Conservation (phyloP, 495 filamentous ascomycete genomes). For the Talaromyces stipitatus region DNA sequence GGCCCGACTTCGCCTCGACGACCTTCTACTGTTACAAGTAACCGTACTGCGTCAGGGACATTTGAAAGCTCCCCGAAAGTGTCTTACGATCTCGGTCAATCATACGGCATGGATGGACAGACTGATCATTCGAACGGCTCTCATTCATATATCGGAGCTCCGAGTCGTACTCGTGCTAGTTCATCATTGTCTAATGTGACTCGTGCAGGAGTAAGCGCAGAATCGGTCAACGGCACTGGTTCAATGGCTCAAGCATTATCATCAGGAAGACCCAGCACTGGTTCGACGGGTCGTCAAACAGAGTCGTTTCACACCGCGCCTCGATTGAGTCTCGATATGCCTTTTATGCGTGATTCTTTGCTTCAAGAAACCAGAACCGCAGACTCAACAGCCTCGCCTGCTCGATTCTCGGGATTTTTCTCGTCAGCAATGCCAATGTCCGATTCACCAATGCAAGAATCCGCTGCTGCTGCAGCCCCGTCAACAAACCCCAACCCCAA, state of each 20-base stretch:
- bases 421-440: conserved; percentile 80
- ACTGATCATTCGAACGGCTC: conserved; percentile 12
- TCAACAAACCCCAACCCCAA: conserved; percentile 22
- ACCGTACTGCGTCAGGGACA: conserved; percentile 53
- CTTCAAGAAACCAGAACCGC: conserved; percentile 9
- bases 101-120: conserved; percentile 25
- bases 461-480: conserved; percentile 16
- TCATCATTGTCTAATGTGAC: conserved; percentile 3
- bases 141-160: background rate
- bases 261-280: conserved; percentile 8
- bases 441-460: conserved; percentile 42
- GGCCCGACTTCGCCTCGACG: conserved; percentile 32
- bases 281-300: conserved; percentile 12
- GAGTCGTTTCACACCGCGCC: conserved; percentile 34
- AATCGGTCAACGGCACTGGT: conserved; percentile 1
- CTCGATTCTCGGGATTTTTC: conserved; percentile 60
- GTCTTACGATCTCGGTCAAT: conserved; percentile 44
- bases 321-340: conserved; percentile 34
- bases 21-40: conserved; percentile 37
- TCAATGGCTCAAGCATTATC: background rate
- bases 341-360: conserved; percentile 33
- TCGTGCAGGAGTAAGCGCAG: background rate
- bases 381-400: conserved; percentile 17
- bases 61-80: conserved; percentile 53
- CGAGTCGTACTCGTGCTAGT: conserved; percentile 2